Evolutionary conservation across 441 rosid genomes (phyloP).

Genomic region (Pelargonium citronellum): DNA sequence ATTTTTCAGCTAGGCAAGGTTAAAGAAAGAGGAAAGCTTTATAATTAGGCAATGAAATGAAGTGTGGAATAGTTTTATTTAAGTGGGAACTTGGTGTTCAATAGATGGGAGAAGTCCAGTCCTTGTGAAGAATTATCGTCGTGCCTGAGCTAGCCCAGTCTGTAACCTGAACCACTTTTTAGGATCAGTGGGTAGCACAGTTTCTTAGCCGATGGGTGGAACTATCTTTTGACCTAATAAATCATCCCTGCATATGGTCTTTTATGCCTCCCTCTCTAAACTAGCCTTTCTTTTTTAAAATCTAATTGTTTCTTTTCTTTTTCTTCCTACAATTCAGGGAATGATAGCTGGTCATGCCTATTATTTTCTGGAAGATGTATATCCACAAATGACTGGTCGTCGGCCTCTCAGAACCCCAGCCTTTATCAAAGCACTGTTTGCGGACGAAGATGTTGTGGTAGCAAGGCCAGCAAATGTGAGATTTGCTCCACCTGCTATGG

Average conservation of each 20-base stretch:
- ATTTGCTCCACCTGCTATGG: constrained; percentile 69
- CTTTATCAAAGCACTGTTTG: constrained; percentile 74
- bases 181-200: no score
- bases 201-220: no score
- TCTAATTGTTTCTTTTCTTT: not conserved
- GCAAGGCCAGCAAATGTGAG: constrained; percentile 73
- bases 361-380: constrained; percentile 93
- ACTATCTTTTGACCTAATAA: no score
- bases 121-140: no score
- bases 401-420: constrained; percentile 77
- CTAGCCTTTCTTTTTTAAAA: not conserved
- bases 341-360: constrained; percentile 98
- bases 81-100: not conserved
- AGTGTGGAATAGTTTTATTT: not conserved
- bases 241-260: no score
- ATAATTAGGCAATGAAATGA: not conserved
- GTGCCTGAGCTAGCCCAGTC: no score
- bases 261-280: constrained; percentile 3
- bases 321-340: constrained; percentile 48
- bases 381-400: constrained; percentile 89
- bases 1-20: not conserved
- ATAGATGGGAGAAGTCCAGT: not conserved
- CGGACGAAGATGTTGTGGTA: constrained; percentile 76
- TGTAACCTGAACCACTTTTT: no score
- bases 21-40: not conserved